phyloP scores from a whole-genome alignment of 257 asterid genomes.

The Lycium barbarum region DNA sequence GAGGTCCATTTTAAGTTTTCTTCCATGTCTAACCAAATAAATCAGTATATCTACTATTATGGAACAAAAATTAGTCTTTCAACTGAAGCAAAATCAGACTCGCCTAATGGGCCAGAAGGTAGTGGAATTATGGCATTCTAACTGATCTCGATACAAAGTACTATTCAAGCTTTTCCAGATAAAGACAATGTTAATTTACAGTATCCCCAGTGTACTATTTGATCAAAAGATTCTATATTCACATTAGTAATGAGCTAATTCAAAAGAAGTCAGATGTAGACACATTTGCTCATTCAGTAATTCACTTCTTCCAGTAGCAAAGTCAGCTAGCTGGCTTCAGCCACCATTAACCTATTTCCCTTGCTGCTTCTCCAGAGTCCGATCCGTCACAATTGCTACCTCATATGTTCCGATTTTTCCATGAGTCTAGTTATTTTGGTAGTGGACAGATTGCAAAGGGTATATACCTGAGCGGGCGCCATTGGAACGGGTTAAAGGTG shows the following conservation, averaged over 20 bases:
- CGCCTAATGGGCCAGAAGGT: no score
- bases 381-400: no score
- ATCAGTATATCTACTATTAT: neutral
- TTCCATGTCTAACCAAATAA: neutral
- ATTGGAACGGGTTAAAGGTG: no score
- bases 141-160: neutral
- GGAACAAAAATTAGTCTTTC: neutral
- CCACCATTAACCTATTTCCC: neutral
- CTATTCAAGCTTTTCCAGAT: neutral
- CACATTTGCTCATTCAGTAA: neutral
- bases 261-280: neutral
- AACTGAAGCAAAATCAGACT: neutral
- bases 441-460: no score
- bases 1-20: neutral
- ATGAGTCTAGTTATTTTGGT: no score
- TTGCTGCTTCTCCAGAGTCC: no score
- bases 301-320: neutral
- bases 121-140: no score
- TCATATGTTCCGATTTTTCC: no score
- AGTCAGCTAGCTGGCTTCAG: neutral
- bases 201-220: neutral
- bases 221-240: neutral
- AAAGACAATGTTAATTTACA: neutral
- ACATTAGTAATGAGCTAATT: neutral
- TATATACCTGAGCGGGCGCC: no score